Evolutionary conservation across 768 basidiomycete genomes (phyloP).

Genomic region (Serendipita sp.): DNA sequence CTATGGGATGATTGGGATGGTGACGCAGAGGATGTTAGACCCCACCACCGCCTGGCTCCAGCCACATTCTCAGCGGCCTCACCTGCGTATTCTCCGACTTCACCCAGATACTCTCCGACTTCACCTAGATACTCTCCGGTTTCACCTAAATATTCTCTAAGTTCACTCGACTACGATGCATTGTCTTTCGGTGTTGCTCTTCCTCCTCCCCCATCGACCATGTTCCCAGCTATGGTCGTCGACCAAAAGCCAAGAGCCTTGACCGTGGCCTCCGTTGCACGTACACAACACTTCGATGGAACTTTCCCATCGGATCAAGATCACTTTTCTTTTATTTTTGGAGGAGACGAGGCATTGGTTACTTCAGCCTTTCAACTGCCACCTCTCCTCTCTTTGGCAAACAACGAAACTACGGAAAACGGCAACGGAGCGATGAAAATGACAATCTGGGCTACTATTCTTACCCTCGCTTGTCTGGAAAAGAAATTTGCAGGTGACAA

Average conservation of each 20-base stretch:
- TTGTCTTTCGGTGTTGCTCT: background rate
- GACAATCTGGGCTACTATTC: slow-evolving; percentile 33
- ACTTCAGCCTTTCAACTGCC: background rate
- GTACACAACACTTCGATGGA: background rate
- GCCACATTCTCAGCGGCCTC: no score
- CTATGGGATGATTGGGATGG: no score
- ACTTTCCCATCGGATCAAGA: background rate
- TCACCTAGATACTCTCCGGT: no score
- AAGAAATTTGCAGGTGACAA: slow-evolving; percentile 23
- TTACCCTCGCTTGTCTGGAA: slow-evolving; percentile 32
- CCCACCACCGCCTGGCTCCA: no score
- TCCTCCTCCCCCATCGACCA: background rate
- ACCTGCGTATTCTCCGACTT: no score
- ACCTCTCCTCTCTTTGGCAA: background rate
- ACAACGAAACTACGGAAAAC: no score
- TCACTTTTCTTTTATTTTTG: background rate
- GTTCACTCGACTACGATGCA: background rate
- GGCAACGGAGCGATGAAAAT: background rate
- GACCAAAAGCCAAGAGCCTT: background rate
- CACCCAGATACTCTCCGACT: no score
- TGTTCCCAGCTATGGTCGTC: background rate
- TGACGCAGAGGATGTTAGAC: no score
- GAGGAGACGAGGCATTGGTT: background rate
- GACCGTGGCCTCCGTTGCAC: background rate
- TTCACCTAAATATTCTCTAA: no score